Conservation (phyloP, 2,329 filamentous ascomycete species). For the Calonectria henricotiae region DNA sequence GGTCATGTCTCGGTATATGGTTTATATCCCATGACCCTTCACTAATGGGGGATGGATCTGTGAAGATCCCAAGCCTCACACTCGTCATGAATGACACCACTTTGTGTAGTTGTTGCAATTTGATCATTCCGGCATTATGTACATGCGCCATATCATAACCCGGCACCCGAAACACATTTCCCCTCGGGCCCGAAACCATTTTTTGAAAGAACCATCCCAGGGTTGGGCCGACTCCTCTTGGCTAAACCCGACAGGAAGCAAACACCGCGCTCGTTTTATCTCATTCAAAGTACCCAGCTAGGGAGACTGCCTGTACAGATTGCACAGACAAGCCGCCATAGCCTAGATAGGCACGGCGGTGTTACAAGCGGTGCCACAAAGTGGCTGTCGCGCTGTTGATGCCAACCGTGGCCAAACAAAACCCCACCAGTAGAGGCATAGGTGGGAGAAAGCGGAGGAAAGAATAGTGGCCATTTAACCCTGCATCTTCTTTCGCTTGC, state of each 20-base stretch:
- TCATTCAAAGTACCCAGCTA: conserved; percentile 35
- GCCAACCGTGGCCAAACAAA: conserved; percentile 37
- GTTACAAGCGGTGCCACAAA: conserved; percentile 27
- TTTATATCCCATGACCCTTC: neutral
- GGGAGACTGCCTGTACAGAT: conserved; percentile 26
- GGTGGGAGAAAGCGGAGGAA: conserved; percentile 32
- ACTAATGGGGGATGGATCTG: neutral
- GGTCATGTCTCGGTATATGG: conserved; percentile 2
- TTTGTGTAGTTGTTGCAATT: conserved; percentile 33
- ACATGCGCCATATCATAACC: conserved; percentile 52
- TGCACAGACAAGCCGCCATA: conserved; percentile 16
- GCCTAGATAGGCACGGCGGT: conserved; percentile 37
- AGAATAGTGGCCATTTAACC: conserved; percentile 69
- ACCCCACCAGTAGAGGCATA: conserved; percentile 30
- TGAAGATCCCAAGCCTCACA: conserved; percentile 16
- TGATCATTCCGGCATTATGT: conserved; percentile 54
- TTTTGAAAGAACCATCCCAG: conserved; percentile 47
- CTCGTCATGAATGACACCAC: conserved; percentile 18
- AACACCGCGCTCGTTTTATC: conserved; percentile 43
- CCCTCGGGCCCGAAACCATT: conserved; percentile 42
- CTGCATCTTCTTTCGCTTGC: conserved; percentile 97
- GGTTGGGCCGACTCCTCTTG: conserved; percentile 39
- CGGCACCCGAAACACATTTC: conserved; percentile 43
- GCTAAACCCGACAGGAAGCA: conserved; percentile 44
- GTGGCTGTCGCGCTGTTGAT: conserved; percentile 22